Conservation (phyloP, 805 yeast genomes). For the Lachancea sp. region DNA sequence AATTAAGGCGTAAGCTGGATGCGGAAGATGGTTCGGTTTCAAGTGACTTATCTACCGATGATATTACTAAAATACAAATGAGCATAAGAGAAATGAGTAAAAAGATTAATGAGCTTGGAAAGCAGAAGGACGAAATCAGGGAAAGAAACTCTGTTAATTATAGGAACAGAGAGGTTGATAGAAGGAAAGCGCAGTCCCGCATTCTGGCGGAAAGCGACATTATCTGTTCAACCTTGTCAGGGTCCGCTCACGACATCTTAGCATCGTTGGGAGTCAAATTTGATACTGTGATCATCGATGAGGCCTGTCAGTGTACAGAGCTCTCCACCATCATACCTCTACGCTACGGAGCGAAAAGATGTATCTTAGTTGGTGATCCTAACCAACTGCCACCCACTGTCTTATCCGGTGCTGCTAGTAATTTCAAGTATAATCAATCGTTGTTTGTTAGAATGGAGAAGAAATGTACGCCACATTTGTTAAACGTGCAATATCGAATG, state of each 20-base stretch:
- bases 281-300: conserved; percentile 90
- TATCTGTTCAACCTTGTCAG: conserved; percentile 87
- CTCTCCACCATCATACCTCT: conserved; percentile 86
- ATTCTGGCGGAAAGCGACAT: conserved; percentile 71
- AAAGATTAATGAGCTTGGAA: conserved; percentile 62
- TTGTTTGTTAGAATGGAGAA: conserved; percentile 90
- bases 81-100: conserved; percentile 51
- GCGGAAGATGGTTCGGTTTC: conserved; percentile 39
- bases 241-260: conserved; percentile 85
- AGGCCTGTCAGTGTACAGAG: conserved; percentile 96
- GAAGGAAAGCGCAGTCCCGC: conserved; percentile 66
- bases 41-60: conserved; percentile 42
- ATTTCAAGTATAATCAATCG: conserved; percentile 78
- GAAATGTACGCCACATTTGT: conserved; percentile 51
- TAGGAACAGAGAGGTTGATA: conserved; percentile 72
- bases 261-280: conserved; percentile 69
- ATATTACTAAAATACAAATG: conserved; percentile 43
- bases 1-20: conserved; percentile 39
- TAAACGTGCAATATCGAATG: conserved; percentile 96
- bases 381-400: conserved; percentile 98
- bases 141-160: conserved; percentile 62
- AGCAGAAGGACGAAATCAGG: conserved; percentile 69
- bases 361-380: conserved; percentile 98
- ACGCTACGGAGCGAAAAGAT: conserved; percentile 80
- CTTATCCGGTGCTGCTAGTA: conserved; percentile 78